Evolutionary conservation across 2,329 filamentous ascomycete species (phyloP), one percentile per base, ranked within the genome.

Genomic region (Paracoccidioides lutzii): DNA sequence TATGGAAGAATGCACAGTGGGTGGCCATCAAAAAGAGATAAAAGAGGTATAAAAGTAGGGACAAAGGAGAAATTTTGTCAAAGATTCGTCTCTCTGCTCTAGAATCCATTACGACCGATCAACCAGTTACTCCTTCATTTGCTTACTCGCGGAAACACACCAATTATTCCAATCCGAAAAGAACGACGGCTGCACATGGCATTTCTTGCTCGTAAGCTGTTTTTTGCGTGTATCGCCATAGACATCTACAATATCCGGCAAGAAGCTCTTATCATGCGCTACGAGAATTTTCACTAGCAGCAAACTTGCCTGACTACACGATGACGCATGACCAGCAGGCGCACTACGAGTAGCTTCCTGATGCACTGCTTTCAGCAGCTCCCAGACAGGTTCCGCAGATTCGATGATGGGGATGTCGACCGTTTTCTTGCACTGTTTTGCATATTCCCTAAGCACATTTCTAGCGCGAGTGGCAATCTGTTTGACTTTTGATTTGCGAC

Each of bases 151-250:
- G 28, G 70, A 69, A 49, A 72, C 69, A 65, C 78, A 83, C 86
- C 86, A 90, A 65, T 88, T 87, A 60, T 83, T 76, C 84, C 84
- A 89, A 59, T 88, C 84, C 2, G 76, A 75, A 62, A 88, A 87
- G 69, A 89, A 85, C 0, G 76, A 76, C 28, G 78, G 76, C 69
- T 84, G 82, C 49, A 87, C 75, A 69, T 78, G 79, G 45, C 76
- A 76, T 64, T 78, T 76, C 38, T 79, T 79, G 61, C 74, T 72
- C 37, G 78, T 70, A 58, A 84, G 75, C 76, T 83, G 85, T 49
- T 73, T 71, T 53, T 77, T 73, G 69, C 84, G 77, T 12, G 83
- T 83, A 60, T 77, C 73, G 1, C 75, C 77, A 71, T 90, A 89
- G n/a, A 86, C 73, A 56, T 74, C 77, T 43, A 82, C 81, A 35